phyloP scores from a whole-genome alignment of 257 asterid species.

The Ocimum tenuiflorum region DNA sequence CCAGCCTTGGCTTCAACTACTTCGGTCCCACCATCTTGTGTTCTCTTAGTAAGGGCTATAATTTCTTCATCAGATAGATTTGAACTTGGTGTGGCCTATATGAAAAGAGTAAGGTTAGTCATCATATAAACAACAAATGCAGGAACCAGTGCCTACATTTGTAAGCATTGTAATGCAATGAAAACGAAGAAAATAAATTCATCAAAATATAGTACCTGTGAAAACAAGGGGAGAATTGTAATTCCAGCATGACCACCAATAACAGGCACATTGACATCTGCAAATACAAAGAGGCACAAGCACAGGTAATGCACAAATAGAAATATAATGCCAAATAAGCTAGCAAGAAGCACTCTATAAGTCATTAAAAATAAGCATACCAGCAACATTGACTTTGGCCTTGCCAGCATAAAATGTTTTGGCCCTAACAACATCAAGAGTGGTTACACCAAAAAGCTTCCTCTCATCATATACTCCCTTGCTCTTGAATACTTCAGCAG shows the following conservation, averaged over 20 bases:
- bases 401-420: conserved; percentile 84
- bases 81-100: conserved; percentile 71
- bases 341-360: not conserved
- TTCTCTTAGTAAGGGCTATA: conserved; percentile 73
- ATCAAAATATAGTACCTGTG: conserved; percentile 43
- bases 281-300: not conserved
- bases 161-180: not conserved
- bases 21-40: conserved; percentile 98
- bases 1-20: conserved; percentile 99
- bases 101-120: not conserved
- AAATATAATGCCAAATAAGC: not conserved
- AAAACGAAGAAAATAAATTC: not conserved
- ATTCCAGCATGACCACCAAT: conserved; percentile 95
- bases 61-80: conserved; percentile 64
- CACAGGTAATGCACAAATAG: not conserved
- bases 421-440: conserved; percentile 95
- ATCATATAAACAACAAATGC: not conserved
- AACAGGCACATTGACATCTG: conserved; percentile 86
- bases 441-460: conserved; percentile 80
- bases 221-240: conserved; percentile 89
- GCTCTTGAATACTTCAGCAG: conserved; percentile 83
- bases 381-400: conserved; percentile 69
- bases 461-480: conserved; percentile 69
- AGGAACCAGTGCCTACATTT: not conserved
- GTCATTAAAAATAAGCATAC: conserved; percentile 22